These are phyloP conservation scores for Euphorbia lathyris DNA, from an alignment of 345 rosid genomes.

Conservation along the genomic window DNA sequence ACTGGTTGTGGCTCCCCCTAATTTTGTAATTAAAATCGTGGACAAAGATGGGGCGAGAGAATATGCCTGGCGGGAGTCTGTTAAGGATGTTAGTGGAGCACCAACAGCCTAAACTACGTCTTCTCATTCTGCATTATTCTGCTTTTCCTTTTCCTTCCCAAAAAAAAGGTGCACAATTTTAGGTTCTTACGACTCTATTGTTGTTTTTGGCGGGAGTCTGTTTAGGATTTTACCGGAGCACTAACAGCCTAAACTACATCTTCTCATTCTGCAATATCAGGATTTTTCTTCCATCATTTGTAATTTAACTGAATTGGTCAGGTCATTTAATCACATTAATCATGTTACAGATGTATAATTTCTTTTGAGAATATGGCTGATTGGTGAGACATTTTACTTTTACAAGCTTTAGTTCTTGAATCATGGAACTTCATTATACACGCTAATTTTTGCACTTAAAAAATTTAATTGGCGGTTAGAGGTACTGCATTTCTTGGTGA, in stretches of 20 bases:
- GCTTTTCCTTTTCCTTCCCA: no score
- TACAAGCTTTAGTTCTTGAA: background rate
- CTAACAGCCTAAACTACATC: background rate
- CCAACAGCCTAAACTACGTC: no score
- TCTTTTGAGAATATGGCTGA: no score
- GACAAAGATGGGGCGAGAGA: slow-evolving; percentile 77
- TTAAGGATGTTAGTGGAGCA: slow-evolving; percentile 36
- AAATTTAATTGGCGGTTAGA: background rate
- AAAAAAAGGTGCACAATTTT: no score
- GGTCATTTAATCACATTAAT: no score
- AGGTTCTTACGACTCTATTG: no score
- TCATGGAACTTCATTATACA: background rate
- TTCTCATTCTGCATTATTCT: no score
- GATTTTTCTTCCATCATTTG: background rate
- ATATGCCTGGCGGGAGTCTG: slow-evolving; percentile 68
- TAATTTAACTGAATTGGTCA: background rate
- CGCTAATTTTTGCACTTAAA: background rate
- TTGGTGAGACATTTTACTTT: background rate
- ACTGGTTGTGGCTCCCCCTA: slow-evolving; percentile 83
- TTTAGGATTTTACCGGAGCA: no score
- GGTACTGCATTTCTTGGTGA: background rate
- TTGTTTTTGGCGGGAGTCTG: no score
- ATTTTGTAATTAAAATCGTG: slow-evolving; percentile 84
- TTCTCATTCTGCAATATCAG: background rate
- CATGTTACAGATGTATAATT: no score